Evolutionary conservation across 768 basidiomycete species (phyloP).

Genomic region (Podaxis sp.): DNA sequence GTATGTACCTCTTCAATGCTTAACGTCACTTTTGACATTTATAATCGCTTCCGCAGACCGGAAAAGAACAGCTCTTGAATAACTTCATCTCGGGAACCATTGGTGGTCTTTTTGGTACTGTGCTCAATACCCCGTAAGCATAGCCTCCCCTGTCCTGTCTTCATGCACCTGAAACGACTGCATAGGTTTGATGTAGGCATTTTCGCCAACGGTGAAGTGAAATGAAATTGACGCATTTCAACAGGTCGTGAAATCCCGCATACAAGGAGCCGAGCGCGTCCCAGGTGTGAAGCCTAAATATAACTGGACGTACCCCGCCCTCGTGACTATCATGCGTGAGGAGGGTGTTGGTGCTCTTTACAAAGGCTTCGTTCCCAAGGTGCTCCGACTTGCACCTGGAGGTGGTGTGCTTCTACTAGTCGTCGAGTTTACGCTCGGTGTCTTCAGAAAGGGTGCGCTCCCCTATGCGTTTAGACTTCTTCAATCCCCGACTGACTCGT

Average conservation of each 20-base stretch:
- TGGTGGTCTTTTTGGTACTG: conserved; percentile 89
- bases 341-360: conserved; percentile 86
- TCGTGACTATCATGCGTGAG: conserved; percentile 79
- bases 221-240: conserved; percentile 11
- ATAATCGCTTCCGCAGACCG: conserved; percentile 40
- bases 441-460: conserved; percentile 71
- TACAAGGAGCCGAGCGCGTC: conserved; percentile 69
- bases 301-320: conserved; percentile 93
- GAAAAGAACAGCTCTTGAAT: conserved; percentile 74
- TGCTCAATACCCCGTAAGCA: conserved; percentile 87
- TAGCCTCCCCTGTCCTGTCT: background rate
- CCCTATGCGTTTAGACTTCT: background rate
- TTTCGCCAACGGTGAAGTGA: background rate
- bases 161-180: background rate
- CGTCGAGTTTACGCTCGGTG: conserved; percentile 80
- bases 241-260: conserved; percentile 94
- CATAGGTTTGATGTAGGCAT: conserved; percentile 34
- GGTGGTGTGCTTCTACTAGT: conserved; percentile 93
- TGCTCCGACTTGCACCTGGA: conserved; percentile 91
- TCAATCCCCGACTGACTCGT: background rate
- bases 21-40: background rate
- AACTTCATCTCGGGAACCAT: conserved; percentile 90
- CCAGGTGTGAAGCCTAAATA: conserved; percentile 83
- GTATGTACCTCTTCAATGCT: conserved; percentile 39
- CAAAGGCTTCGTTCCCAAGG: conserved; percentile 96